Evolutionary conservation across 352 stramenopile species (phyloP).

Genomic region (Phytopythium mirpurense): DNA sequence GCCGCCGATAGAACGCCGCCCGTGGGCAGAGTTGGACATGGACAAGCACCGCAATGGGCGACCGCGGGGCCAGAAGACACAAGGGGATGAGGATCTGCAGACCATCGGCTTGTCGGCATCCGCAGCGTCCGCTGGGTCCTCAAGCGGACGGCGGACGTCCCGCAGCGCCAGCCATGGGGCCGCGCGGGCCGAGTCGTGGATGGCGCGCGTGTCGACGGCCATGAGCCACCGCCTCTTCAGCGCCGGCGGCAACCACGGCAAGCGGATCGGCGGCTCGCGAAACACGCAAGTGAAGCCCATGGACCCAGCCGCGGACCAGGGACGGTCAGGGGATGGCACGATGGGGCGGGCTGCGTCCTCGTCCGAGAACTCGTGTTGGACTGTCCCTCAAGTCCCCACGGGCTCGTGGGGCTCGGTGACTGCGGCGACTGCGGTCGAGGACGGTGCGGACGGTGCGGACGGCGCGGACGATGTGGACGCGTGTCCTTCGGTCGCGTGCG

Average conservation of each 20-base stretch:
- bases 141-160: conserved; percentile 18
- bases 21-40: too few relatives aligned
- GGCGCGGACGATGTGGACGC: conserved; percentile 8
- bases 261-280: conserved; percentile 31
- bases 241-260: conserved; percentile 13
- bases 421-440: neutral
- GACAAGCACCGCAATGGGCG: too few relatives aligned
- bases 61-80: too few relatives aligned
- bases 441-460: conserved; percentile 1
- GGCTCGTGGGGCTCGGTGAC: too few relatives aligned
- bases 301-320: neutral
- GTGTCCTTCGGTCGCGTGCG: conserved; percentile 30
- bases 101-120: conserved; percentile 3
- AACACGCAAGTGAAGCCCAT: conserved; percentile 63
- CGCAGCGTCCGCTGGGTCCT: neutral
- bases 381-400: too few relatives aligned
- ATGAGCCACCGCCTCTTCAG: conserved; percentile 67
- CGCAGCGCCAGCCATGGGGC: conserved; percentile 12
- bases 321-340: too few relatives aligned
- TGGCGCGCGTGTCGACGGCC: conserved; percentile 51
- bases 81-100: too few relatives aligned
- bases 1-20: too few relatives aligned
- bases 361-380: conserved; percentile 20
- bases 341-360: conserved; percentile 16
- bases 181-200: conserved; percentile 48